Conservation (phyloP, 805 yeast species). For the Barnettozyma sucrosica region DNA sequence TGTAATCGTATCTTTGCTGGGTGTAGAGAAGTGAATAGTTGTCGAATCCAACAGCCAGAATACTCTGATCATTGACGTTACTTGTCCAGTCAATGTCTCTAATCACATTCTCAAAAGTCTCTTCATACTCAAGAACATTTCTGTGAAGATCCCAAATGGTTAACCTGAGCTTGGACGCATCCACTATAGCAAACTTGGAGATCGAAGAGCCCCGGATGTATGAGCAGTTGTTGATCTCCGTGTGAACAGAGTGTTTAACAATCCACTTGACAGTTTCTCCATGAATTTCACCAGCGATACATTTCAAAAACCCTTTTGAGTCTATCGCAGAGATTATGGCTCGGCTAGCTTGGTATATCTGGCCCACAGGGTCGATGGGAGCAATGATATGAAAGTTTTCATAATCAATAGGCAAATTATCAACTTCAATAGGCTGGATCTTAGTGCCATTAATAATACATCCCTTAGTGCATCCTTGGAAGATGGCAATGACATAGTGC, state of each 20-base stretch:
- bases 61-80: conserved; percentile 56
- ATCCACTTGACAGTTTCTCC: conserved; percentile 44
- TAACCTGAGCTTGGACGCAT: conserved; percentile 42
- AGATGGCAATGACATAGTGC: conserved; percentile 49
- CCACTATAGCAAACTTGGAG: conserved; percentile 71
- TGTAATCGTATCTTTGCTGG: conserved; percentile 83
- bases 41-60: conserved; percentile 75
- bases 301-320: conserved; percentile 40
- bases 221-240: conserved; percentile 48
- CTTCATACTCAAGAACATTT: conserved; percentile 59
- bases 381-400: conserved; percentile 40
- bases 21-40: conserved; percentile 62
- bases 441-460: conserved; percentile 32
- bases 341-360: conserved; percentile 28
- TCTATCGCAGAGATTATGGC: conserved; percentile 55
- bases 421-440: conserved; percentile 31
- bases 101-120: conserved; percentile 37
- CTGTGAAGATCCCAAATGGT: conserved; percentile 77
- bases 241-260: conserved; percentile 41
- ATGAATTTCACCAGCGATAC: conserved; percentile 39
- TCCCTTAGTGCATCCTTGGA: conserved; percentile 32
- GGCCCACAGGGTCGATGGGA: conserved; percentile 60
- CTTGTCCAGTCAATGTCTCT: conserved; percentile 87
- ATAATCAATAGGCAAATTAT: conserved; percentile 32
- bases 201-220: conserved; percentile 70